Base-by-base conservation (phyloP, 1,284 basidiomycete genomes). In the Cryptococcus neoformans region DNA sequence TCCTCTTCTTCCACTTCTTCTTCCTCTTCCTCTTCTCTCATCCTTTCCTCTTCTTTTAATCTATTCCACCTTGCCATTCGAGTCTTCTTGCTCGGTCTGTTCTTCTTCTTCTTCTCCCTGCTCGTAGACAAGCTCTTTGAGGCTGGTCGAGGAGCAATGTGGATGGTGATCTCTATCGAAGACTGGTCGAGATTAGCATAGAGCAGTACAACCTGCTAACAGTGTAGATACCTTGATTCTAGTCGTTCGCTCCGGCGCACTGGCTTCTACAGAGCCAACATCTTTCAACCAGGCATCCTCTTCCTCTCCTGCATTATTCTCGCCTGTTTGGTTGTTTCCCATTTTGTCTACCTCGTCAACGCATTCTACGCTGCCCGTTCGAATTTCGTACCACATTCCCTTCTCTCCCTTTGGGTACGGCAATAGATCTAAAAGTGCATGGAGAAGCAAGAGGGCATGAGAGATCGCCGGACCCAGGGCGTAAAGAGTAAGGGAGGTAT, bases 391-490 rank as follows among this genome's bases (percentile, higher is more conserved):
- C 81, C 38, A 93, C 84, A 67, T 89, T 84, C 60, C 85, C 80
- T 51, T 78, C 65, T 64, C 63, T 4, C 73, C 72, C 35, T 56
- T 45, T 0, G 84, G 68, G 69, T 83, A 90, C 0, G 90, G 90
- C 17, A 94, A 81, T 52, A 88, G 84, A 8, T 84, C 80, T 1
- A 90, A 86, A 6, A 94, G 79, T 14, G 89, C 87, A 12, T 87
- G 82, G 5, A 84, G 78, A 2, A 94, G 81, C 41, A 86, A 83
- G 35, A 89, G 76, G 12, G 91, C 83, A 66, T 88, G 88, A 1
- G 91, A 89, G 53, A 94, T 92, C 0, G 91, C 91, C 2, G 92
- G 90, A 28, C 88, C 88, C 82, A 93, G 85, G 1, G 91, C 91
- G 62, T 84, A 86, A 36, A 94, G 79, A 71, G 87, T 84, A 21